phyloP scores from a whole-genome alignment of 805 yeast genomes.

The Deakozyma indianensis region DNA sequence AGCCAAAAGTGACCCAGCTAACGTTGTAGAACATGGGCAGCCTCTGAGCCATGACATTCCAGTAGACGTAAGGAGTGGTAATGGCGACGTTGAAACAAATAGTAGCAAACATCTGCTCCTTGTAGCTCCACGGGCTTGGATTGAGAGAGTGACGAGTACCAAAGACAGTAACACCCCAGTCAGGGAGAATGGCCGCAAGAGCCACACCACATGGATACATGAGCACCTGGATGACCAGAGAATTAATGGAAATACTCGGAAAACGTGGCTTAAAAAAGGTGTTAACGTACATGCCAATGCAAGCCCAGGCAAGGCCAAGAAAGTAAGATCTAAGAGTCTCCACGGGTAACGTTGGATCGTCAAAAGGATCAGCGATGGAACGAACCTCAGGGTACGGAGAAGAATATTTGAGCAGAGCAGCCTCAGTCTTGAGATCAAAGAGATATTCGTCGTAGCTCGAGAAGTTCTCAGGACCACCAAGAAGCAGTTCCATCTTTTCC shows the following conservation, averaged over 20 bases:
- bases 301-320: constrained; percentile 20
- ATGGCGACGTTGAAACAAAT: constrained; percentile 16
- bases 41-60: constrained; percentile 23
- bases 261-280: constrained; percentile 35
- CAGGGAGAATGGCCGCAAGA: constrained; percentile 10
- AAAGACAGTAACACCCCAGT: constrained; percentile 21
- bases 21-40: constrained; percentile 21
- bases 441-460: not conserved
- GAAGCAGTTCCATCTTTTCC: constrained; percentile 17
- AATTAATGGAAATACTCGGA: constrained; percentile 34
- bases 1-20: constrained; percentile 23
- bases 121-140: constrained; percentile 51
- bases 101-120: constrained; percentile 56
- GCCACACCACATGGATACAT: constrained; percentile 42
- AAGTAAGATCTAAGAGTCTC: constrained; percentile 33
- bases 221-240: constrained; percentile 39
- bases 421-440: constrained; percentile 14
- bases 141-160: constrained; percentile 32
- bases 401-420: constrained; percentile 22
- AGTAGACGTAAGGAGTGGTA: constrained; percentile 15
- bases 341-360: constrained; percentile 30
- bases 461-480: constrained; percentile 12
- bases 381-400: constrained; percentile 59
- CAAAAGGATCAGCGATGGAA: constrained; percentile 37
- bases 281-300: constrained; percentile 12